These are phyloP conservation scores for Aurinia saxatilis DNA, from an alignment of 345 rosid genomes.

Conservation along the genomic window DNA sequence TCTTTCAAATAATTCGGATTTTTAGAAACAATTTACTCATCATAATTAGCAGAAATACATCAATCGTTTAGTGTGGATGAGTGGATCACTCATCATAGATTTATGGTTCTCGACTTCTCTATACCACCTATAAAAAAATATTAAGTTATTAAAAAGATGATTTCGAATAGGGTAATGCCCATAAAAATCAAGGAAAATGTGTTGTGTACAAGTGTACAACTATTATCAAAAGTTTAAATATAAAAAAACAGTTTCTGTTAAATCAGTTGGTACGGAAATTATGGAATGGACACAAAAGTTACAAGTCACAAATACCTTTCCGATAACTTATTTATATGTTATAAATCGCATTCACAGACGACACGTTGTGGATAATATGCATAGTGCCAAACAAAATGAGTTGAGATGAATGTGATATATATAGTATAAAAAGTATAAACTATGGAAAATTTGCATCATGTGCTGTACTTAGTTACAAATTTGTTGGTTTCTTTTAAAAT, in stretches of 20 bases:
- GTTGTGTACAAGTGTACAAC: constrained; percentile 14
- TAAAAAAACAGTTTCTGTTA: constrained; percentile 14
- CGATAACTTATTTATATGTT: not conserved
- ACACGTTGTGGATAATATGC: not conserved
- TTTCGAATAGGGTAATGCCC: constrained; percentile 1
- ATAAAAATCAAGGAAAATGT: not conserved
- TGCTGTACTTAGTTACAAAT: not conserved
- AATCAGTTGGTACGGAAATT: constrained; percentile 22
- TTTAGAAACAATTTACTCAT: not conserved
- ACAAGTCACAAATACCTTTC: not conserved
- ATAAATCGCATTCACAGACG: not conserved
- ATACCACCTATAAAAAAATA: too few relatives aligned
- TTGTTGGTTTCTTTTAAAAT: too few relatives aligned
- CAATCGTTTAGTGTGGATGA: too few relatives aligned
- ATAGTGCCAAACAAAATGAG: not conserved
- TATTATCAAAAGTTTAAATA: not conserved
- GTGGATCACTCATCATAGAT: not conserved
- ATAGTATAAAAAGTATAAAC: too few relatives aligned
- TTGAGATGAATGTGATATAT: not conserved
- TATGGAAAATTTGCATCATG: not conserved
- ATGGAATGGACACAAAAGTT: constrained; percentile 9
- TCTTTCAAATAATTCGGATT: too few relatives aligned
- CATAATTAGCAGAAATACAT: too few relatives aligned
- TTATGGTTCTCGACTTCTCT: not conserved
- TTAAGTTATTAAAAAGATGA: too few relatives aligned